Base-by-base conservation (phyloP, 2,329 filamentous ascomycete species). In the Rosellinia necatrix region DNA sequence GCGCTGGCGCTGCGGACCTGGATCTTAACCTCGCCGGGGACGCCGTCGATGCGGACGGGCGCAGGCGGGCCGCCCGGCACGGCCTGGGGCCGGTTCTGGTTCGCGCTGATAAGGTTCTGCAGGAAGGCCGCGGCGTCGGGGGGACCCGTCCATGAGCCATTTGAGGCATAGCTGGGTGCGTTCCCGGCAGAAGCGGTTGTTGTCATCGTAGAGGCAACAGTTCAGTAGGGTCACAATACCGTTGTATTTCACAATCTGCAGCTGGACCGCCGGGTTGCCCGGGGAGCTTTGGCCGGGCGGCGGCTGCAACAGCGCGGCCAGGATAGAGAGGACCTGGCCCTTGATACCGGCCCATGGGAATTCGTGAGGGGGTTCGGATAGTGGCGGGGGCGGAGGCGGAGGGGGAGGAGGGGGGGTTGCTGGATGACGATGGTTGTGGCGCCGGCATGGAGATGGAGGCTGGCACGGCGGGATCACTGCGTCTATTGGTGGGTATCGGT, bases 101-200 rank as follows among this genome's bases (percentile, higher is more conserved):
- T 71, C 1, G 67, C 62, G 57, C 66, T 70, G 40, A 84, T 80
- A 6, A 91, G 79, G 47, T 87, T 83, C 51, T 86, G 81, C 49
- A 92, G 84, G 64, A 89, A 88, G 27, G 84, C 80, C 60, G 89
- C 88, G 13, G 90, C 90, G 53, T 87, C 87, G 27, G 87, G 82
- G n/a, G 58, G 87, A 91, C 10, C 88, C 88, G 64, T 90, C 88
- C 74, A 90, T 83, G 5, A 90, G 78, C 82, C 86, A 96, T 70
- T 93, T 92, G n/a, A 96, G 80, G 63, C 90, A 92, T 70, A 96
- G 87, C 46, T 92, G 91, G 2, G 91, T 90, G 62, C 92, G 90
- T 72, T 97, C 93, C 67, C 93, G 91, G 61, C 96, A 92, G 70
- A 93, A 97, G 0, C 92, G 91, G 68, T 97, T 97, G 74, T 96